Evolutionary conservation across 345 rosid species (phyloP), one percentile per base, ranked within the genome.

Genomic region (Lenwebbia sp.): DNA sequence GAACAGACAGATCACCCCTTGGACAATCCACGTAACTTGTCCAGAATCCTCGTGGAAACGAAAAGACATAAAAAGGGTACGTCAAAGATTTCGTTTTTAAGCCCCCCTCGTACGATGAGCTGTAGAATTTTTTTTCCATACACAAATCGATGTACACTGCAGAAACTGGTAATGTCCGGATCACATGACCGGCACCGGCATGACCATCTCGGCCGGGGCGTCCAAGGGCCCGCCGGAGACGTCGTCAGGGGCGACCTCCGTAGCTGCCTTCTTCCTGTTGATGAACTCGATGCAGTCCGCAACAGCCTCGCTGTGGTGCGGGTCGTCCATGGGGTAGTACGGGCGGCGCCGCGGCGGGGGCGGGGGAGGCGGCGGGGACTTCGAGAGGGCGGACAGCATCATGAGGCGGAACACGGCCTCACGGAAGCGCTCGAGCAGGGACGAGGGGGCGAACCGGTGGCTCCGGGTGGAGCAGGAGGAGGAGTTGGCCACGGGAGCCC

Each of bases 231-330:
- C 58, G 28, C 83, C 13, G 37, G 85, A 86, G 55, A 52, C 70
- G 19, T 83, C 86, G 9, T 41, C 57, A 5, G 53, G 84, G 2
- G 84, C 84, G 2, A 56, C 89, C 7, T 53, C 30, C 33, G 70
- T 41, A 5, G 94, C 87, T 84, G 93, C 93, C 83, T 91, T 94
- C 92, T 92, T 92, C 78, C 47, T 70, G 78, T 70, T 70, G 86
- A 96, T 96, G 89, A 95, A 95, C 88, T 96, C 95, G 28, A 96
- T 96, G 88, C 98, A 95, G 74, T 96, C 97, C 0, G 98, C 95
- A 23, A 96, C 92, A 6, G 97, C 99, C 85, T 94, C 95, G 52
- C 88, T 93, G 44, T 92, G 94, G 85, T 92, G 92, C 37, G 87
- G 88, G 49, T 95, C 96, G 19, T 86, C 40, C 47, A 70, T 4